Percentiles rank a stretch among this genome's conserved stretches.
These are phyloP conservation scores for Cantharellus anzutake DNA, from an alignment of 768 basidiomycete species.

Conservation along the genomic window DNA sequence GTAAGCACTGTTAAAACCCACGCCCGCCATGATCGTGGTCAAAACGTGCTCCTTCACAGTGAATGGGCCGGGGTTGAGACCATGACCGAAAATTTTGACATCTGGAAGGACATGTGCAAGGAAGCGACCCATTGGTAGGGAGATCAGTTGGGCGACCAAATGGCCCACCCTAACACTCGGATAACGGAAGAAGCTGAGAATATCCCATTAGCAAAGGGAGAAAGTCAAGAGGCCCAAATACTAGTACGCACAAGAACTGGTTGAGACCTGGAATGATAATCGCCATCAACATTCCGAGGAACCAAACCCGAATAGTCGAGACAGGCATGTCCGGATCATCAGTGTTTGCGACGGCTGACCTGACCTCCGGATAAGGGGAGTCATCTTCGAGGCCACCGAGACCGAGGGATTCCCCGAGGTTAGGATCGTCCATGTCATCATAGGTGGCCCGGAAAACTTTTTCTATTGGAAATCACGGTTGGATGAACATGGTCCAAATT, in stretches of 20 bases:
- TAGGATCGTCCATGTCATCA: constrained; percentile 1
- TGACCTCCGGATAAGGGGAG: constrained; percentile 24
- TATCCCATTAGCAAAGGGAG: not conserved
- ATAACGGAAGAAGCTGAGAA: constrained; percentile 6
- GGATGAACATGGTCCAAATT: too few relatives aligned
- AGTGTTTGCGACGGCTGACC: constrained; percentile 54
- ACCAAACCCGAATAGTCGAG: constrained; percentile 24
- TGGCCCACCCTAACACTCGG: constrained; percentile 13
- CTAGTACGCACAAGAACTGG: constrained; percentile 41
- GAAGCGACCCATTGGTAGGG: constrained; percentile 13
- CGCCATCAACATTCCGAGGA: constrained; percentile 23
- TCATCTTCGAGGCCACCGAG: constrained; percentile 4
- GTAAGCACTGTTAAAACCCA: constrained; percentile 11
- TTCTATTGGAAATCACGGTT: too few relatives aligned
- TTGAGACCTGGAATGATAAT: constrained; percentile 29
- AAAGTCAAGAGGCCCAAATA: constrained; percentile 9
- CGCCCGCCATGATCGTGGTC: constrained; percentile 28
- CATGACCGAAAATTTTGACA: constrained; percentile 8
- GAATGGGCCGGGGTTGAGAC: constrained; percentile 14
- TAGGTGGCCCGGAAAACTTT: not conserved
- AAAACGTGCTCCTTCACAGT: constrained; percentile 31
- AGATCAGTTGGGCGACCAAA: constrained; percentile 16
- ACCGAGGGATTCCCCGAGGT: not conserved
- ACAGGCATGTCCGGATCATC: constrained; percentile 49
- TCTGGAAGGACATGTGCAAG: constrained; percentile 12